phyloP scores from a whole-genome alignment of 2,329 filamentous ascomycete species.

The Scopulariopsis brevicaulis region DNA sequence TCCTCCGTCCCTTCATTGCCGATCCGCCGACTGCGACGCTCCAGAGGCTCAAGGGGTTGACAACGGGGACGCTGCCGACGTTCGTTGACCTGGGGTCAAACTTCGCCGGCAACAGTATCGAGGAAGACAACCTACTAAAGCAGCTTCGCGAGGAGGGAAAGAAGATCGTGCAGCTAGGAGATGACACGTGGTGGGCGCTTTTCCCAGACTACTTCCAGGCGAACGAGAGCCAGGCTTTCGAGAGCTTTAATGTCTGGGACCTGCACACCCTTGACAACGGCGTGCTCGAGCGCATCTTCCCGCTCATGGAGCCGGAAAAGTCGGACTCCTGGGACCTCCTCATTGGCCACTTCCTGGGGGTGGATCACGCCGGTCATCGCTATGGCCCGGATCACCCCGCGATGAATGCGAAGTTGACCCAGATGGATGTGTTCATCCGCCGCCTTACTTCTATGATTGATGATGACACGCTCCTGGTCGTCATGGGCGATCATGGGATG shows the following conservation, averaged over 20 bases:
- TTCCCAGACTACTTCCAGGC: constrained; percentile 91
- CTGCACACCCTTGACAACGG: constrained; percentile 94
- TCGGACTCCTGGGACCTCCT: constrained; percentile 80
- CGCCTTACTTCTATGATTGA: constrained; percentile 63
- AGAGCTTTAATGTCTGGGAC: constrained; percentile 98
- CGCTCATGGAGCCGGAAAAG: constrained; percentile 57
- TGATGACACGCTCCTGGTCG: constrained; percentile 76
- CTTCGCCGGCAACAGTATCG: constrained; percentile 89
- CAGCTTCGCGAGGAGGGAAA: constrained; percentile 53
- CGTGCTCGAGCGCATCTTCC: constrained; percentile 82
- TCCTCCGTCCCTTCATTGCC: constrained; percentile 89
- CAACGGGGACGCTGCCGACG: constrained; percentile 87
- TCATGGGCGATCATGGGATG: constrained; percentile 99
- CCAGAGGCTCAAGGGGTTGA: constrained; percentile 85
- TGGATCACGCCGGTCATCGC: constrained; percentile 92
- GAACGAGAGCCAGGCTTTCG: constrained; percentile 78
- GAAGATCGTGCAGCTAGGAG: constrained; percentile 85
- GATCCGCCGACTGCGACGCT: constrained; percentile 92
- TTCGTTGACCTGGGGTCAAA: constrained; percentile 92
- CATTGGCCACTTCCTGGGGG: constrained; percentile 86
- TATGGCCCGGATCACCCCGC: constrained; percentile 89
- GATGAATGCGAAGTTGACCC: constrained; percentile 79
- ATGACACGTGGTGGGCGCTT: constrained; percentile 91
- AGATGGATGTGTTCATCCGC: constrained; percentile 78
- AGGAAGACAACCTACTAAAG: constrained; percentile 73